These are phyloP conservation scores for Canavalia gladiata DNA, from an alignment of 306 rosid genomes.

Conservation along the genomic window DNA sequence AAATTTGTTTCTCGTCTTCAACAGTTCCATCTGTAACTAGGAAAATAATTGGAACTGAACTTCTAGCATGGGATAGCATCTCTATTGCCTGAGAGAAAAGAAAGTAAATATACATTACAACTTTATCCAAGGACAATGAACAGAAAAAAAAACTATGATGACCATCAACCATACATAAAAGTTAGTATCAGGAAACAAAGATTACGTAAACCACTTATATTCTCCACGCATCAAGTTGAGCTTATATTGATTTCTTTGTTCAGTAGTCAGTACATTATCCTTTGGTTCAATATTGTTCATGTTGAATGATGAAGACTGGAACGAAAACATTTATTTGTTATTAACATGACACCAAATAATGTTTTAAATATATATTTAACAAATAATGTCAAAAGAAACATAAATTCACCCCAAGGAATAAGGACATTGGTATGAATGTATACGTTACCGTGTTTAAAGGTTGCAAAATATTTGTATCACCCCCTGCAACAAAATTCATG, in stretches of 20 bases:
- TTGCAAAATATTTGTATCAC: slow-evolving; percentile 70
- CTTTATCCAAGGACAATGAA: slow-evolving; percentile 11
- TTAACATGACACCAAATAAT: slow-evolving; percentile 17
- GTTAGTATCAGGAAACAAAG: slow-evolving; percentile 17
- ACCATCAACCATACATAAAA: slow-evolving; percentile 13
- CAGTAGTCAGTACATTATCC: slow-evolving; percentile 29
- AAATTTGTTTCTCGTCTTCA: slow-evolving; percentile 80
- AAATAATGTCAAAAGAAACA: background rate
- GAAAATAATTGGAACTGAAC: slow-evolving; percentile 73
- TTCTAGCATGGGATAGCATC: slow-evolving; percentile 63
- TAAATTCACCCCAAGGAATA: slow-evolving; percentile 31
- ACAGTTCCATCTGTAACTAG: slow-evolving; percentile 92
- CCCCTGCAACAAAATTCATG: slow-evolving; percentile 75
- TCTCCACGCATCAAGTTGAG: slow-evolving; percentile 26
- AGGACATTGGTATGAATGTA: slow-evolving; percentile 26
- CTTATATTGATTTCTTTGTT: slow-evolving; percentile 13
- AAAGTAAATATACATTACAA: slow-evolving; percentile 37
- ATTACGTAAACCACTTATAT: background rate
- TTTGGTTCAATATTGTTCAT: background rate
- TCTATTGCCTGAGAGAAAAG: slow-evolving; percentile 73
- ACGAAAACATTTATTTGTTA: slow-evolving; percentile 19
- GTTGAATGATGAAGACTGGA: slow-evolving; percentile 18
- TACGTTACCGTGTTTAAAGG: slow-evolving; percentile 70
- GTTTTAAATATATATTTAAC: background rate
- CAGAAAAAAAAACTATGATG: slow-evolving; percentile 4